phyloP scores from a whole-genome alignment of 1,284 basidiomycete genomes.

The Melampsora larici-populina region DNA sequence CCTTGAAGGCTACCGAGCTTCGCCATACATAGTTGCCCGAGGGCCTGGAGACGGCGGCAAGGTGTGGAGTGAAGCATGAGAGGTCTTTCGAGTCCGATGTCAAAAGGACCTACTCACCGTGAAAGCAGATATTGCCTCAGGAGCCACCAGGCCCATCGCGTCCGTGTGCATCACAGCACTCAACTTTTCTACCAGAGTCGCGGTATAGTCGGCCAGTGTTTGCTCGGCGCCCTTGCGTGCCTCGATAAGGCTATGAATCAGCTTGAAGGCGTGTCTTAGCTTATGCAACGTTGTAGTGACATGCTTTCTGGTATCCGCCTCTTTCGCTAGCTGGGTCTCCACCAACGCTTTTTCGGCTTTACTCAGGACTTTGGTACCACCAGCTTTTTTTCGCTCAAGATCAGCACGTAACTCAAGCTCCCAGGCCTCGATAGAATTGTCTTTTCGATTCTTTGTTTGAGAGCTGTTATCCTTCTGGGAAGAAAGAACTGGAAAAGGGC shows the following conservation, averaged over 20 bases:
- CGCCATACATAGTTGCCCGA: constrained; percentile 52
- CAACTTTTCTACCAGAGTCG: constrained; percentile 47
- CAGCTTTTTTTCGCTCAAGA: constrained; percentile 66
- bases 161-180: constrained; percentile 26
- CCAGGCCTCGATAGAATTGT: constrained; percentile 82
- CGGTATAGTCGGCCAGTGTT: constrained; percentile 57
- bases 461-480: constrained; percentile 18
- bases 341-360: constrained; percentile 79
- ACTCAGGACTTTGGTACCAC: constrained; percentile 60
- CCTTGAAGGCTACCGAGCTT: constrained; percentile 30
- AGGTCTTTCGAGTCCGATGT: background rate
- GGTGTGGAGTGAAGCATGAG: background rate
- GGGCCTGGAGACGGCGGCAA: constrained; percentile 72
- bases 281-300: constrained; percentile 62
- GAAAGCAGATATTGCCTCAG: constrained; percentile 33
- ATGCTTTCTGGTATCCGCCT: constrained; percentile 64
- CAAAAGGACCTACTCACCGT: constrained; percentile 19
- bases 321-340: constrained; percentile 73
- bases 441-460: constrained; percentile 66
- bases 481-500: constrained; percentile 14
- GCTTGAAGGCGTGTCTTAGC: constrained; percentile 66
- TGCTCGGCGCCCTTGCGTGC: constrained; percentile 58
- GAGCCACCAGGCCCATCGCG: constrained; percentile 48
- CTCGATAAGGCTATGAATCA: constrained; percentile 56
- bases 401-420: constrained; percentile 84